These are phyloP conservation scores for Neurospora sp. DNA, from an alignment of 2,329 filamentous ascomycete species.

Conservation along the genomic window DNA sequence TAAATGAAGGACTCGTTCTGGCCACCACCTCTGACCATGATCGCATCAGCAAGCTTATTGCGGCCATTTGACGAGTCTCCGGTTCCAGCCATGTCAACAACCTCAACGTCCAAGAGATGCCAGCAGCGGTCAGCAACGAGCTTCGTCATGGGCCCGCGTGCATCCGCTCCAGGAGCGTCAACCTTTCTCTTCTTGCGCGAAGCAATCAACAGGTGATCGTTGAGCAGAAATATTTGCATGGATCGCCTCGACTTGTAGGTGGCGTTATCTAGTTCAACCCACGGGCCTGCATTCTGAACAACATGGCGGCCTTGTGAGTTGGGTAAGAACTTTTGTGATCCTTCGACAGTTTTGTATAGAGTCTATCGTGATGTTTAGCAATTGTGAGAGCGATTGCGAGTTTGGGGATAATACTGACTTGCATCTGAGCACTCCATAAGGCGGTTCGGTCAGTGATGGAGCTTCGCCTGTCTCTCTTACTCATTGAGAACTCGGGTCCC, in stretches of 20 bases:
- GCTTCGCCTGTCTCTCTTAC: constrained; percentile 73
- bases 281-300: constrained; percentile 80
- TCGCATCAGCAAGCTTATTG: constrained; percentile 68
- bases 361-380: constrained; percentile 32
- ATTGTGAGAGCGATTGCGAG: not conserved
- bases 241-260: constrained; percentile 89
- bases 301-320: constrained; percentile 87
- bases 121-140: constrained; percentile 91
- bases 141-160: constrained; percentile 53
- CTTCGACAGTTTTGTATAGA: constrained; percentile 94
- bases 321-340: constrained; percentile 92
- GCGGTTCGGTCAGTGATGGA: constrained; percentile 66
- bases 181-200: constrained; percentile 85
- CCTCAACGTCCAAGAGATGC: constrained; percentile 84
- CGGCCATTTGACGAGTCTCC: constrained; percentile 44
- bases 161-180: constrained; percentile 47
- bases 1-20: constrained; percentile 84
- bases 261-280: constrained; percentile 94
- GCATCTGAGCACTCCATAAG: constrained; percentile 60
- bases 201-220: constrained; percentile 87
- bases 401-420: constrained; percentile 25
- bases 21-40: constrained; percentile 79
- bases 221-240: constrained; percentile 85
- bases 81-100: constrained; percentile 72
- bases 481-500: constrained; percentile 42